A percentile compares a stretch with the other conserved stretches of the same genome.
These are phyloP conservation scores for Candida khao-thaluensis DNA, from an alignment of 805 yeast genomes.

Conservation along the genomic window DNA sequence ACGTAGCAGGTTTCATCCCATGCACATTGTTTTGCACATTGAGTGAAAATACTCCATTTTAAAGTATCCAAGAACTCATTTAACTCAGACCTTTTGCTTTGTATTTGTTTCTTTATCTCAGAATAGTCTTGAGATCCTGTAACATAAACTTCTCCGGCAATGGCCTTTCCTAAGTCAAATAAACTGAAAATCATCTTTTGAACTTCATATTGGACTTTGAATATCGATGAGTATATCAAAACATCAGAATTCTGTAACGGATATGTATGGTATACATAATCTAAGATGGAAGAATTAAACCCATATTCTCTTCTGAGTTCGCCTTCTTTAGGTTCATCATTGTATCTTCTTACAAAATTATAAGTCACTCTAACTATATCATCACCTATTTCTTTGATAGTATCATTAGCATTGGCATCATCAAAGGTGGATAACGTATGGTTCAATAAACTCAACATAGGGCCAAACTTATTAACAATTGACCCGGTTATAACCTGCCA, in stretches of 20 bases:
- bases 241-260: slow-evolving; percentile 39
- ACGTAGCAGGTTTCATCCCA: slow-evolving; percentile 53
- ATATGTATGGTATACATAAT: slow-evolving; percentile 47
- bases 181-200: slow-evolving; percentile 35
- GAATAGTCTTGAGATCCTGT: neutral
- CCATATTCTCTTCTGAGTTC: slow-evolving; percentile 20
- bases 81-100: slow-evolving; percentile 6
- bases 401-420: neutral
- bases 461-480: slow-evolving; percentile 54
- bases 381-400: slow-evolving; percentile 21
- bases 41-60: slow-evolving; percentile 42
- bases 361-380: slow-evolving; percentile 42
- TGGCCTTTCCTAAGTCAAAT: slow-evolving; percentile 21
- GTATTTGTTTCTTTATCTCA: neutral
- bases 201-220: slow-evolving; percentile 39
- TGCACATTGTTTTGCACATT: slow-evolving; percentile 43
- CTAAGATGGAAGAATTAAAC: slow-evolving; percentile 38
- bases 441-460: slow-evolving; percentile 44
- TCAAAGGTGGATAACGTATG: slow-evolving; percentile 24
- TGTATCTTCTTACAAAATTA: slow-evolving; percentile 48
- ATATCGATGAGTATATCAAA: slow-evolving; percentile 49
- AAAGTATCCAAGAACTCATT: slow-evolving; percentile 18
- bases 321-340: slow-evolving; percentile 16
- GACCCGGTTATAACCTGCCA: slow-evolving; percentile 55
- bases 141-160: slow-evolving; percentile 22